Evolutionary conservation across 345 rosid genomes (phyloP), one percentile per base, ranked within the genome.

Genomic region (Euclidium syriacum): DNA sequence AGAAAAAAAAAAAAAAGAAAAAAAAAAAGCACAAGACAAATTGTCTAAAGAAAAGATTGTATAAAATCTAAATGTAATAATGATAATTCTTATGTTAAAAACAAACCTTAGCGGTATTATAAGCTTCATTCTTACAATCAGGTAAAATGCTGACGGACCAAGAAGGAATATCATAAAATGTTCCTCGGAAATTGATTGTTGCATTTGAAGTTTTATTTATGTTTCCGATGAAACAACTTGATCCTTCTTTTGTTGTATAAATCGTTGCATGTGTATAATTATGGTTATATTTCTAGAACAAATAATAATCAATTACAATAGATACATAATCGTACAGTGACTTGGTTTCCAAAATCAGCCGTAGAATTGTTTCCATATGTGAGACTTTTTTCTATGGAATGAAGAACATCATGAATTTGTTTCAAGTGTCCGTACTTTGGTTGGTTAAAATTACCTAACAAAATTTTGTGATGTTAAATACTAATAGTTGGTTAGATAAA

Each of bases 341-440:
- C 76, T 0, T 43, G 26, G 40, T 80, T 78, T 71, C 79, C 83
- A 6, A 67, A 64, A 26, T 87, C 78, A 4, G 50, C 4, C 2
- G 16, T 36, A 3, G 81, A 48, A 6, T 77, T 38, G 18, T 79
- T 75, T 24, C 95, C 92, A 5, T 75, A 17, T 0, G 95, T 85
- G 10, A 87, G 85, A 17, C 72, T 62, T 4, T 64, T 56, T 74
- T 87, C 88, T 25, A 81, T 77, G 1, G 81, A 58, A 17, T 75
- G 85, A 53, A 87, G 69, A 40, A 76, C 48, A 7, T 56, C 73
- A n/a, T 87, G 97, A 20, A 85, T 85, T 39, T 81, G 78, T 70
- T 82, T 90, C 71, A 85, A 64, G n/a, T 90, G 94, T 3, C 91
- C 97, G 34, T 73, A 87, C 27, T 87, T 85, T 19, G 97, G 95